These are phyloP conservation scores for Lactifluus piperatus DNA, from an alignment of 768 basidiomycete species.

Conservation along the genomic window DNA sequence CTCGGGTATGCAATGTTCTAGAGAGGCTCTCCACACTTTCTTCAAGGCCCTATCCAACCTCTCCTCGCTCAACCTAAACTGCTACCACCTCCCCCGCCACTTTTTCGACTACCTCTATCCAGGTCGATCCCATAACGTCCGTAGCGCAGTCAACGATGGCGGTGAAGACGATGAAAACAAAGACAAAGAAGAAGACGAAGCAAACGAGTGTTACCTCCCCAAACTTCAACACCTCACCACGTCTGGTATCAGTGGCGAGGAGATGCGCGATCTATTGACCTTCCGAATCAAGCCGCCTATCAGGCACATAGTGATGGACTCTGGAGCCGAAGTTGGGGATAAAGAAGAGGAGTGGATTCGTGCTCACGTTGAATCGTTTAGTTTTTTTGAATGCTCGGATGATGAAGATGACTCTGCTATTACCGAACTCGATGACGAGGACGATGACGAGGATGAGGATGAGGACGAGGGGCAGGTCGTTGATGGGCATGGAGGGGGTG, in stretches of 20 bases:
- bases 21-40: slow-evolving; percentile 29
- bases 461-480: slow-evolving; percentile 19
- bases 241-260: slow-evolving; percentile 33
- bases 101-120: slow-evolving; percentile 25
- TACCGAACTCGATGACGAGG: slow-evolving; percentile 21
- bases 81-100: slow-evolving; percentile 24
- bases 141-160: neutral
- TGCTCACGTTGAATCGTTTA: slow-evolving; percentile 41
- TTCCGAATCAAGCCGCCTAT: slow-evolving; percentile 38
- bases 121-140: neutral
- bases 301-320: slow-evolving; percentile 36
- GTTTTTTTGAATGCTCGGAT: slow-evolving; percentile 46
- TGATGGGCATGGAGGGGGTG: slow-evolving; percentile 10
- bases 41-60: slow-evolving; percentile 43
- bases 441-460: slow-evolving; percentile 16
- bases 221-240: slow-evolving; percentile 43
- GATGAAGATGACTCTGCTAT: slow-evolving; percentile 33
- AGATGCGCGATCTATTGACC: slow-evolving; percentile 42
- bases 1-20: slow-evolving; percentile 38
- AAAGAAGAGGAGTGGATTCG: slow-evolving; percentile 45
- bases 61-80: slow-evolving; percentile 34
- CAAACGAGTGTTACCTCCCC: slow-evolving; percentile 35
- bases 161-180: neutral
- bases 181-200: neutral
- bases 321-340: slow-evolving; percentile 33